Evolutionary conservation across 75 land plant genomes (phyloP), one percentile per base, ranked within the genome.

Genomic region (Selaginella tamariscina): DNA sequence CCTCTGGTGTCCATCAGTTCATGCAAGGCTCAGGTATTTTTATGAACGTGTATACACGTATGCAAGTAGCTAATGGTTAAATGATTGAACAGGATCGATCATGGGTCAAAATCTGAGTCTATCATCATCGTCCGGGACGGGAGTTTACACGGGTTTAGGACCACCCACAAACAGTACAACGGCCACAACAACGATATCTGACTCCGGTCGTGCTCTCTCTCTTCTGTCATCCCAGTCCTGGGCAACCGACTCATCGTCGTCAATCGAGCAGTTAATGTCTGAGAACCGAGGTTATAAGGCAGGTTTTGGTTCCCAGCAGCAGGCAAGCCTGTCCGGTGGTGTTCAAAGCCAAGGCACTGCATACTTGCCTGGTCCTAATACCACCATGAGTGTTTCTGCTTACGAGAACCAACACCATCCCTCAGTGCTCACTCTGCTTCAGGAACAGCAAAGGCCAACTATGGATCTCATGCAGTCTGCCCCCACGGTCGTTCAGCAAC

Each of bases 181-280:
- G 11, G 15, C 5, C 49, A 15, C 49, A 39, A 15, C 49, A 5
- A 15, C 49, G 49, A 15, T 39, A 15, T 39, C 49, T 39, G 49
- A 39, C 49, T 39, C 49, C 15, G 49, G 49, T 39, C 49, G 49
- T 39, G 49, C 49, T 39, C 49, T 39, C 49, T 39, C 49, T 39
- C 49, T 39, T 39, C 49, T 39, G 49, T 39, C 49, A 39, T 39
- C 49, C 15, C 49, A 39, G 49, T 15, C 49, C 5, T 39, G 49
- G 49, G n/a, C n/a, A n/a, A 39, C 49, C 11, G 15, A 15, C 49
- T 15, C 49, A 5, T 15, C 5, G 5, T 5, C 5, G 11, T 39
- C 49, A 15, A 39, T 39, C 11, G 49, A 39, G 49, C 49, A 39
- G 49, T 15, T 39, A 5, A 39, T 39, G 49, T 39, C 49, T 15